A percentile compares a stretch with the other conserved stretches of the same genome.
phyloP scores from a whole-genome alignment of 371 early-diverging fungal genomes.

The Apophysomyces elegans region DNA sequence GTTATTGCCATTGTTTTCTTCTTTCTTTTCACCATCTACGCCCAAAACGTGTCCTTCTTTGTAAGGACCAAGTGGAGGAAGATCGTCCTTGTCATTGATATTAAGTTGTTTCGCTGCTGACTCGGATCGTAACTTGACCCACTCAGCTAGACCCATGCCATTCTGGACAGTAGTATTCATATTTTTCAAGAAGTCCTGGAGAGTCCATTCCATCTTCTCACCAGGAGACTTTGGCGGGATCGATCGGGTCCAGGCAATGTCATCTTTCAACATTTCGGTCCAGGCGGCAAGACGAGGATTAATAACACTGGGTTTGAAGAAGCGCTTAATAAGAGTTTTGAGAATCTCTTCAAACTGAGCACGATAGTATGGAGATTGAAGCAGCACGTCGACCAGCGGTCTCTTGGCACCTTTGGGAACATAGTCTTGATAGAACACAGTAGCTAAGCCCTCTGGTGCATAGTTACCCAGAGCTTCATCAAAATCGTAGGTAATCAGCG shows the following conservation, averaged over 20 bases:
- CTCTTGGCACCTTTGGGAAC: slow-evolving; percentile 34
- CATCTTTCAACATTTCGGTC: slow-evolving; percentile 48
- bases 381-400: slow-evolving; percentile 40
- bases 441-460: slow-evolving; percentile 35
- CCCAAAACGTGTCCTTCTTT: slow-evolving; percentile 10
- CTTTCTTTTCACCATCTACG: slow-evolving; percentile 14
- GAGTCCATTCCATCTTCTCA: slow-evolving; percentile 34
- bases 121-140: slow-evolving; percentile 29
- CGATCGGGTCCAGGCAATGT: slow-evolving; percentile 47
- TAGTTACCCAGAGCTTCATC: slow-evolving; percentile 58
- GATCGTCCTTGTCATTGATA: slow-evolving; percentile 39
- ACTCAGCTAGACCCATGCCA: slow-evolving; percentile 33
- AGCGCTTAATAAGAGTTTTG: slow-evolving; percentile 46
- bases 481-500: slow-evolving; percentile 56
- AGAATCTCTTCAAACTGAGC: slow-evolving; percentile 47
- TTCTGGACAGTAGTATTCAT: slow-evolving; percentile 32
- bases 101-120: slow-evolving; percentile 34
- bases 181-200: slow-evolving; percentile 50
- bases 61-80: slow-evolving; percentile 35
- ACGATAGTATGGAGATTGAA: slow-evolving; percentile 43
- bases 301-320: slow-evolving; percentile 54
- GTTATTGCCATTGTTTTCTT: slow-evolving; percentile 1
- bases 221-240: slow-evolving; percentile 43
- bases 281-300: slow-evolving; percentile 51
- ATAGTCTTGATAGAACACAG: slow-evolving; percentile 39